Evolutionary conservation across 108 stramenopile species (phyloP).

Genomic region (Aurantiochytrium sp.): DNA sequence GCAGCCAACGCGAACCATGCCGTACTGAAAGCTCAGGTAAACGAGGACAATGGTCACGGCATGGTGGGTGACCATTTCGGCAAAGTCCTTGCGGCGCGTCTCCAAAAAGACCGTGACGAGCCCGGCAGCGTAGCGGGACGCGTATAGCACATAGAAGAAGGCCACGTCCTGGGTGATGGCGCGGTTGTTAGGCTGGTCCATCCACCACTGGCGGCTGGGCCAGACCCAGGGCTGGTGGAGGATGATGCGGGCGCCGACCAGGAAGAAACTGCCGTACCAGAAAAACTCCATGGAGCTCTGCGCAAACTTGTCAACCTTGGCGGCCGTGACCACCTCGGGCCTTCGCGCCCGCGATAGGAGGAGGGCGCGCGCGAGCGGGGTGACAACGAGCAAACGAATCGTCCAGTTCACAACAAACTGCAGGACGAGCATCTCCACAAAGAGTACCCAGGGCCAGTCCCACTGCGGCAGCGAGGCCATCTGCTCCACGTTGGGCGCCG

Average conservation of each 20-base stretch:
- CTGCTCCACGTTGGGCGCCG: not conserved
- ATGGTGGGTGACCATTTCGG: conserved; percentile 41
- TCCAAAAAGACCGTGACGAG: conserved; percentile 48
- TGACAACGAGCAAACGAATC: not conserved
- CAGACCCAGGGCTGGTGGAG: conserved; percentile 28
- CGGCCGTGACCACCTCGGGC: not conserved
- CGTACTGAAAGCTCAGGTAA: conserved; percentile 31
- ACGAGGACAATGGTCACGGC: conserved; percentile 49
- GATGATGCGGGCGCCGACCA: conserved; percentile 2
- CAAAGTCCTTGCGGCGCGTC: conserved; percentile 45
- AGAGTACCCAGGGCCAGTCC: conserved; percentile 4
- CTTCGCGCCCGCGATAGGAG: not conserved
- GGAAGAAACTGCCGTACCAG: conserved; percentile 22
- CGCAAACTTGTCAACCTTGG: conserved; percentile 27
- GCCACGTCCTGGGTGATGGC: conserved; percentile 41
- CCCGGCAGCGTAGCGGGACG: conserved; percentile 45
- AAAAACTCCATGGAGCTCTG: conserved; percentile 30
- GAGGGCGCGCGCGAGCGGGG: not conserved
- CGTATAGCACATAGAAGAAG: conserved; percentile 55
- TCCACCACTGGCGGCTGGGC: conserved; percentile 35
- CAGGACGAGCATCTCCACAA: not conserved
- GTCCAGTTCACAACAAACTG: conserved; percentile 32
- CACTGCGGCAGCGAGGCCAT: not conserved
- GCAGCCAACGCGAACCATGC: conserved; percentile 46
- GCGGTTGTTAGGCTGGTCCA: not conserved